These are phyloP conservation scores for Scleroderma citrinum DNA, from an alignment of 768 basidiomycete genomes.

Conservation along the genomic window DNA sequence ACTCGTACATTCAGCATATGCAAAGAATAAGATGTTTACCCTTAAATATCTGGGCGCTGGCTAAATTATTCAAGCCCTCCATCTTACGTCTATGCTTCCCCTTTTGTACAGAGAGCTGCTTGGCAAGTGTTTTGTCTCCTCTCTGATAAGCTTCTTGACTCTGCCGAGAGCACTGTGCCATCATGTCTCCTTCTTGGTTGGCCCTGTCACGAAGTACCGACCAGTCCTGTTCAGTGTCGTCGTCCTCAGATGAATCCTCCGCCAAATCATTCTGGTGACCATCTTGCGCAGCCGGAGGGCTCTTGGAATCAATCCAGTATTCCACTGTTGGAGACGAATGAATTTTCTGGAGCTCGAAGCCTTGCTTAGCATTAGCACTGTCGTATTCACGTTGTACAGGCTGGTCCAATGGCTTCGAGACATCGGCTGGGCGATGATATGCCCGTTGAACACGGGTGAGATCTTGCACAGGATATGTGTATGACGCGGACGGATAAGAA, in stretches of 20 bases:
- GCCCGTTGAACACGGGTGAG: too few species aligned
- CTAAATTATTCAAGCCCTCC: slow-evolving; percentile 66
- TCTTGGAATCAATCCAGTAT: too few species aligned
- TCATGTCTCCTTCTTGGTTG: slow-evolving; percentile 64
- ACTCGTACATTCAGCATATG: slow-evolving; percentile 34
- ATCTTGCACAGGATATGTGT: too few species aligned
- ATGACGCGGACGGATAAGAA: too few species aligned
- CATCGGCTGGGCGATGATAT: too few species aligned
- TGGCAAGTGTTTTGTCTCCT: slow-evolving; percentile 67
- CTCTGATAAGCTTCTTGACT: slow-evolving; percentile 63
- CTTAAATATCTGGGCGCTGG: slow-evolving; percentile 75
- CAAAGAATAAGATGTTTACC: slow-evolving; percentile 37
- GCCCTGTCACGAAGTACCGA: slow-evolving; percentile 56
- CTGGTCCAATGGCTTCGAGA: too few species aligned
- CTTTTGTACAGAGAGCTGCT: slow-evolving; percentile 73
- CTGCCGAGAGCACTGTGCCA: slow-evolving; percentile 57
- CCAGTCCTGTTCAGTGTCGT: background rate
- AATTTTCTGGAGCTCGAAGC: too few species aligned
- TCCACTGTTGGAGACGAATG: too few species aligned
- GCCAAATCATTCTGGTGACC: background rate
- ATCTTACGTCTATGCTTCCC: slow-evolving; percentile 68
- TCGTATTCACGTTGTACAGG: too few species aligned
- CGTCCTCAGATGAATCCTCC: too few species aligned
- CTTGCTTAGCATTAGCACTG: too few species aligned
- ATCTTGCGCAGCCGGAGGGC: background rate